Conservation (phyloP, 768 basidiomycete genomes). For the Tubosaeta brunneosetosa region DNA sequence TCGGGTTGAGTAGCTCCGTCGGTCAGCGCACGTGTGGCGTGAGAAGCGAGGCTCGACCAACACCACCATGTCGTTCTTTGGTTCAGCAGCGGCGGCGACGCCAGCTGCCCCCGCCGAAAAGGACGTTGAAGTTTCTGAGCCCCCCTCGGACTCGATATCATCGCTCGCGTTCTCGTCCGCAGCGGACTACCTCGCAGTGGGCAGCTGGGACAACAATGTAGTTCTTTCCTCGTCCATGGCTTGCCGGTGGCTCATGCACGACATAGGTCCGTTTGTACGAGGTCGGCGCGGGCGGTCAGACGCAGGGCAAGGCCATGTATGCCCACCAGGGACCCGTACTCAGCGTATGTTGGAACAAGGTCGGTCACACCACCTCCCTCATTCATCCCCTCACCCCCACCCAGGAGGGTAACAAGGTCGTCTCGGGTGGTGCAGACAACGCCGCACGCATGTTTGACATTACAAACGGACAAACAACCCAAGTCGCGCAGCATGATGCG, state of each 20-base stretch:
- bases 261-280: conserved; percentile 87
- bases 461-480: conserved; percentile 70
- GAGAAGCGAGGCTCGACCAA: conserved; percentile 13
- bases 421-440: conserved; percentile 94
- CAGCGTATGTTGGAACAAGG: conserved; percentile 88
- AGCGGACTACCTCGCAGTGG: conserved; percentile 88
- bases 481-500: conserved; percentile 89
- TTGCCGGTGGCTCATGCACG: conserved; percentile 6
- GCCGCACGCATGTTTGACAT: conserved; percentile 92
- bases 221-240: neutral
- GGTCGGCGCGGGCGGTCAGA: conserved; percentile 72
- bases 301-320: conserved; percentile 88
- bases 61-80: conserved; percentile 42
- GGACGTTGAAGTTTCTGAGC: conserved; percentile 77
- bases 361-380: conserved; percentile 23
- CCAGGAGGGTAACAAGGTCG: conserved; percentile 85
- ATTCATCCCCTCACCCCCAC: conserved; percentile 1
- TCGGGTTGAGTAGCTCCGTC: too few relatives aligned
- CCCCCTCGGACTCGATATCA: conserved; percentile 85
- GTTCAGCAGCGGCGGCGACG: conserved; percentile 29
- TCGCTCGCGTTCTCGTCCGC: conserved; percentile 78
- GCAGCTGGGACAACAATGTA: conserved; percentile 92
- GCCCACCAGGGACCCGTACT: conserved; percentile 87
- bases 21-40: conserved; percentile 17
- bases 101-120: conserved; percentile 50